Percentiles rank a stretch among this genome's conserved stretches.
Conservation (phyloP, 257 asterid genomes). For the Solanum sparsipilum region DNA sequence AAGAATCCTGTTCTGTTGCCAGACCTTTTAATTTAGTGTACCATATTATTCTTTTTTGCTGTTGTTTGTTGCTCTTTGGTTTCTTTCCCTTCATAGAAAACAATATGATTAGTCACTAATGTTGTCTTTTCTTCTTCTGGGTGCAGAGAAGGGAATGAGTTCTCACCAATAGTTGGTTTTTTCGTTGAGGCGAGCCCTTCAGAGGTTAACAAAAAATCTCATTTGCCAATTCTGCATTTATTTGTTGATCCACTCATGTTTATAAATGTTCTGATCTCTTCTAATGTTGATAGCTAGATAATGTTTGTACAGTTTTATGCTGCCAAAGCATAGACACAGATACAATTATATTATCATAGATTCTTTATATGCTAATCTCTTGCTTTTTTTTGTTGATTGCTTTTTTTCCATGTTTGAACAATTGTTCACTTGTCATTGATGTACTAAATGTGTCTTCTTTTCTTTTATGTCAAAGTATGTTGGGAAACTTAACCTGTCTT, state of each 20-base stretch:
- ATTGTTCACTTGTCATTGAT: background rate
- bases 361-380: background rate
- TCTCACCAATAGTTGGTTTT: slow-evolving; percentile 76
- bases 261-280: background rate
- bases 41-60: background rate
- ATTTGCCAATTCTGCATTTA: background rate
- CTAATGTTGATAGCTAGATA: background rate
- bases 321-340: background rate
- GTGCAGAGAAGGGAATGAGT: slow-evolving; percentile 67
- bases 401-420: background rate
- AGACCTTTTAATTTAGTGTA: background rate
- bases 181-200: slow-evolving; percentile 46
- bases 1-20: background rate
- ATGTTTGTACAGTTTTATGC: background rate
- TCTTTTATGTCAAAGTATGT: background rate
- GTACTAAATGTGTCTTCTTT: background rate
- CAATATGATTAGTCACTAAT: background rate
- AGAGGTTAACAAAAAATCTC: slow-evolving; percentile 33
- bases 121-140: background rate
- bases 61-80: background rate
- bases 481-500: background rate
- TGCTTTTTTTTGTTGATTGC: background rate
- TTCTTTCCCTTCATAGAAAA: background rate
- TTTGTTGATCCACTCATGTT: background rate
- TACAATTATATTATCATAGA: background rate